Evolutionary conservation across 2,329 filamentous ascomycete genomes (phyloP), one percentile per base, ranked within the genome.

Genomic region (Colletotrichum salicis): DNA sequence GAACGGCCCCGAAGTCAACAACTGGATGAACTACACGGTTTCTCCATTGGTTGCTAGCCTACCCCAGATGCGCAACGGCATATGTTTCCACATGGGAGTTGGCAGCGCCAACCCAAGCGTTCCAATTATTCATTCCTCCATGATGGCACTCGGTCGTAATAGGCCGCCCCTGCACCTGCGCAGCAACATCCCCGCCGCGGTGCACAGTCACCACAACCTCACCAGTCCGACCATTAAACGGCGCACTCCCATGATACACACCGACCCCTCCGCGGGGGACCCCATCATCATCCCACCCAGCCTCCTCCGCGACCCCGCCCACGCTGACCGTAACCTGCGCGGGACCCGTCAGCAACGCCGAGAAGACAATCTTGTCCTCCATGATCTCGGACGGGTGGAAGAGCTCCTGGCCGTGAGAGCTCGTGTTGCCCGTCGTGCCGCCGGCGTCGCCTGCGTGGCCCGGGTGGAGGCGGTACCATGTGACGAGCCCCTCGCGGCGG

Each of bases 221-320:
- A 0, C 79, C 79, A 0, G 76, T 74, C 29, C 74, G 61, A 7
- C 76, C 70, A 19, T 76, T 70, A 29, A 77, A 76, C 1, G 70
- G 70, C 0, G 76, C 75, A 37, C 75, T 79, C 11, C 79, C 79
- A 41, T 80, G 77, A 56, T 80, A 81, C 24, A 81, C 73, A 0
- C 80, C 80, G 19, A 76, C 74, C 0, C 75, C 77, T 0, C 76
- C 77, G 2, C 74, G 55, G 1, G 79, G 79, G 4, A 73, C 74
- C 0, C 70, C 70, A 10, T 70, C 70, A 10, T 75, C 62, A 12
- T 68, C 70, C 79, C 79, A 81, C 2, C 27, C 24, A 0, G 52
- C 64, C 13, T 72, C 63, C 13, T 37, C 22, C 3, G 48, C 62
- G 0, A 73, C 76, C 1, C 76, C 76, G 31, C 76, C 79, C n/a